A percentile compares a stretch with the other conserved stretches of the same genome.
Conservation (phyloP, 208 protist genomes). For the Crithidia fasciculata region DNA sequence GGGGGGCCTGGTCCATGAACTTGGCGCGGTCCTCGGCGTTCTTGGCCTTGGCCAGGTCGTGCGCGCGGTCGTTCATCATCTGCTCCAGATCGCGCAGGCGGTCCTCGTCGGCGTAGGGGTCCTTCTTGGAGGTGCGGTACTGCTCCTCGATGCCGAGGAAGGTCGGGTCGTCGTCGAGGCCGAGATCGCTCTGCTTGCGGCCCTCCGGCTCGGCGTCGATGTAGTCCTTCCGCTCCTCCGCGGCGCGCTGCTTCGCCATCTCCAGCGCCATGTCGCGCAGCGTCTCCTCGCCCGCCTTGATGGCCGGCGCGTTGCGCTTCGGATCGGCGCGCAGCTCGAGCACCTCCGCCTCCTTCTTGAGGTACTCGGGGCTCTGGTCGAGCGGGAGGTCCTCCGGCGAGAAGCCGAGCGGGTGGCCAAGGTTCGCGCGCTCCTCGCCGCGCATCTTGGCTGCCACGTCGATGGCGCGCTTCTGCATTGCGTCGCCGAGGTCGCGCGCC, state of each 20-base stretch:
- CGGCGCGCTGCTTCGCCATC: constrained; percentile 61
- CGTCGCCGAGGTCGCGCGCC: constrained; percentile 51
- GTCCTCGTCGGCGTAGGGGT: constrained; percentile 68
- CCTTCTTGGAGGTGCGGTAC: constrained; percentile 54
- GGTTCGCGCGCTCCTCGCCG: constrained; percentile 58
- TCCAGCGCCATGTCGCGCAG: constrained; percentile 56
- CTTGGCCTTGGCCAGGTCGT: constrained; percentile 64
- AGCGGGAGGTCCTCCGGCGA: constrained; percentile 68
- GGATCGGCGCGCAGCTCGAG: constrained; percentile 50
- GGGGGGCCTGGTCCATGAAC: constrained; percentile 49
- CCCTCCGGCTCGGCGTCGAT: constrained; percentile 75
- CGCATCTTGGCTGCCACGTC: constrained; percentile 71
- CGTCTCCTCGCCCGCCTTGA: constrained; percentile 42
- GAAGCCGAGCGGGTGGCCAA: constrained; percentile 68
- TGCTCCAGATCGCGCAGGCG: constrained; percentile 62
- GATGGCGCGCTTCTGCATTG: constrained; percentile 68
- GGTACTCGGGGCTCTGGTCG: constrained; percentile 52
- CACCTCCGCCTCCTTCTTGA: constrained; percentile 59
- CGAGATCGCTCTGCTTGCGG: constrained; percentile 49
- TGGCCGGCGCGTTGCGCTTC: constrained; percentile 46
- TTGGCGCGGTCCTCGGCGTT: constrained; percentile 61
- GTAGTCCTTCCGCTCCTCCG: constrained; percentile 64
- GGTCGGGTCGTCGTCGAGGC: constrained; percentile 63
- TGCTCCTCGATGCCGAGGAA: constrained; percentile 76
- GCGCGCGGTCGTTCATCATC: constrained; percentile 74